phyloP scores from a whole-genome alignment of 2,329 filamentous ascomycete species.

The Stagonosporopsis cucurbitacearum region DNA sequence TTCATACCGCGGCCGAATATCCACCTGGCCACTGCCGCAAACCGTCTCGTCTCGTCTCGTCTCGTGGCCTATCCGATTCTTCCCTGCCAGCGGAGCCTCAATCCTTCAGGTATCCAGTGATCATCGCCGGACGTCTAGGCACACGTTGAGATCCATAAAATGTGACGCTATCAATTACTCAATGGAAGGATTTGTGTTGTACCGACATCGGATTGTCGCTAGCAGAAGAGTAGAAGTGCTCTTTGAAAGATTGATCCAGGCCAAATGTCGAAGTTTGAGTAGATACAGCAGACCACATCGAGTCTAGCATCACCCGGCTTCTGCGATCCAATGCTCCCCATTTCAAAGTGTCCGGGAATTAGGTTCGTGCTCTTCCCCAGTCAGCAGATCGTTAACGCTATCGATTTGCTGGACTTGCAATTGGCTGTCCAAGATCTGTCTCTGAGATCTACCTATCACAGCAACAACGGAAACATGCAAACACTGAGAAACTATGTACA shows the following conservation, averaged over 20 bases:
- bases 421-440: no score
- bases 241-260: background rate
- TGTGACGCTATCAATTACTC: background rate
- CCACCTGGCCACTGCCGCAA: background rate
- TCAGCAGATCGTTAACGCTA: background rate
- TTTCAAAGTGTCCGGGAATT: no score
- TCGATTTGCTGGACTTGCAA: background rate
- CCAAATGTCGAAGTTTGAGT: background rate
- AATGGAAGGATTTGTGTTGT: background rate
- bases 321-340: background rate
- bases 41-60: conserved; percentile 6
- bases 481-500: background rate
- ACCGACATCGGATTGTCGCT: background rate
- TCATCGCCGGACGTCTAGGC: background rate
- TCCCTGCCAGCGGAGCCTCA: conserved; percentile 13
- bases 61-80: conserved; percentile 10
- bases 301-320: background rate
- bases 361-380: no score
- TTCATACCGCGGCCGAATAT: conserved; percentile 11
- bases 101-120: conserved; percentile 5
- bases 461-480: no score
- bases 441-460: background rate
- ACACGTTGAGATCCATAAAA: background rate
- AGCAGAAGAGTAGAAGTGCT: background rate
- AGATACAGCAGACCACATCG: background rate